Base-by-base conservation (phyloP, 306 rosid genomes). In the Sindora glabra region DNA sequence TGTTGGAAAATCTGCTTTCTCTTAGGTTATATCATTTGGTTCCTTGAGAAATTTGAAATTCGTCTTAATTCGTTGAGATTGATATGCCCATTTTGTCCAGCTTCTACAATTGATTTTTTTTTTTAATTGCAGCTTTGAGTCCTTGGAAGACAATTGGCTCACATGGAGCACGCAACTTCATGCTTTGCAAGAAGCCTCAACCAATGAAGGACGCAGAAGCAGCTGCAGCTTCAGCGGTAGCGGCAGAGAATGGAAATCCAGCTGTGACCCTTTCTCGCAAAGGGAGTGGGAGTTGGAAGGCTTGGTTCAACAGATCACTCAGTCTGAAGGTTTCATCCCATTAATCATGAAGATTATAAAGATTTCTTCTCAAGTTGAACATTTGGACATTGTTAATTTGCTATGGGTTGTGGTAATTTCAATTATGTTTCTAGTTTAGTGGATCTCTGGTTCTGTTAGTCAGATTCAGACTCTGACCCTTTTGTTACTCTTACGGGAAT, bases 251-350 rank as follows among this genome's bases (percentile, higher is more conserved):
- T n/a, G n/a, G n/a, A n/a, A n/a, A n/a, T n/a, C n/a, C n/a, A 21
- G 19, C 70, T 21, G n/a, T 66, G 0, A 1, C 56, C 0, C 39
- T 57, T 33, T 16, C 59, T 0, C 62, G 38, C 59, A 89, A 81
- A 70, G 78, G 86, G 7, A 48, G 50, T 48, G 94, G 89, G 49
- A 82, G 84, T 39, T 92, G 88, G 94, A 92, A 77, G 82, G 38
- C 94, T 30, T 89, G 99, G 96, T 75, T 92, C 74, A 83, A 92
- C 44, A 92, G 84, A 81, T 81, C 96, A 37, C 79, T 79, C 55
- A 92, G 61, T 72, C 63, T 76, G 17, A 92, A 82, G 65, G 59
- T 92, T 59, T 79, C 84, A 45, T 74, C 94, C 62, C 99, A 89
- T 59, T 88, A 68, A 80, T 36, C 7, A 3, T n/a, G n/a, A n/a